phyloP scores from a whole-genome alignment of 2,329 filamentous ascomycete species.

The Pseudocercospora fijiensis region DNA sequence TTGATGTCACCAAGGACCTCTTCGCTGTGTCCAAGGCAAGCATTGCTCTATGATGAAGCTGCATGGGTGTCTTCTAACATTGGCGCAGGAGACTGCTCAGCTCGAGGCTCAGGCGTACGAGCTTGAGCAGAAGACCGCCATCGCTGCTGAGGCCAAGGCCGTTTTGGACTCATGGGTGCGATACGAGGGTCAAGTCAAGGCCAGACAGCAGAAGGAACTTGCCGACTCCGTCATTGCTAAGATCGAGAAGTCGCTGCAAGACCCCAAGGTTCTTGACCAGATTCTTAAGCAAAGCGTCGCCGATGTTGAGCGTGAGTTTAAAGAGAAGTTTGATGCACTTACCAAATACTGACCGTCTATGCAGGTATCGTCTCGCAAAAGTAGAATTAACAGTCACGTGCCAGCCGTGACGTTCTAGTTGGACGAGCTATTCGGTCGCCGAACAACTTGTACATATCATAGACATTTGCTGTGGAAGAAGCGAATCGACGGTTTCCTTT shows the following conservation, averaged over 20 bases:
- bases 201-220: slow-evolving; percentile 95
- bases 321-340: neutral
- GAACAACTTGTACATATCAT: slow-evolving; percentile 28
- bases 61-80: neutral
- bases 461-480: slow-evolving; percentile 24
- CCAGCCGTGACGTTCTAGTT: slow-evolving; percentile 5
- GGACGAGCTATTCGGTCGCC: neutral
- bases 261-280: slow-evolving; percentile 94
- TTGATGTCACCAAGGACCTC: slow-evolving; percentile 94
- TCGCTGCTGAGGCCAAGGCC: slow-evolving; percentile 88
- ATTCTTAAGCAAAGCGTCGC: slow-evolving; percentile 95
- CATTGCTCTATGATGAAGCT: neutral
- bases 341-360: slow-evolving; percentile 11
- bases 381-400: slow-evolving; percentile 22
- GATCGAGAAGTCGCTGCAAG: slow-evolving; percentile 98
- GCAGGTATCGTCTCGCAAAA: slow-evolving; percentile 32
- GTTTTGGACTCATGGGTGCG: slow-evolving; percentile 98
- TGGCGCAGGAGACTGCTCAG: slow-evolving; percentile 83
- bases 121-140: slow-evolving; percentile 91
- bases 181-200: slow-evolving; percentile 98
- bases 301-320: slow-evolving; percentile 84
- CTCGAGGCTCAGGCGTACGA: slow-evolving; percentile 95
- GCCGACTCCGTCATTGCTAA: slow-evolving; percentile 91
- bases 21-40: slow-evolving; percentile 96
- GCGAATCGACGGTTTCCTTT: slow-evolving; percentile 26